Percentiles rank a stretch among this genome's conserved stretches.
Evolutionary conservation across 371 early-diverging fungal genomes (phyloP).

Genomic region (Paraphysoderma sedebokerense): DNA sequence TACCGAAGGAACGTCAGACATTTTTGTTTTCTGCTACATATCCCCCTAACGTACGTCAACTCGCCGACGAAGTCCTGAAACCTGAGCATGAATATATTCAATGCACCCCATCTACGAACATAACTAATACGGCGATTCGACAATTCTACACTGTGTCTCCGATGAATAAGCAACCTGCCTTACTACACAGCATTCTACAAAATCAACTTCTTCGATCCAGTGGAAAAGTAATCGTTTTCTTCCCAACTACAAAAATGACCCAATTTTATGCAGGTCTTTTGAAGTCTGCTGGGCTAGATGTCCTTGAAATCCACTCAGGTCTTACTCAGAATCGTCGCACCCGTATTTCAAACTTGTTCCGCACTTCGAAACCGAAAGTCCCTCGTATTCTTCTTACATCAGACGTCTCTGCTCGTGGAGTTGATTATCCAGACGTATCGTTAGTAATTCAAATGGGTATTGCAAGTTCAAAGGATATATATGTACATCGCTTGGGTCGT

Average conservation of each 20-base stretch:
- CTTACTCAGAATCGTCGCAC: slow-evolving; percentile 54
- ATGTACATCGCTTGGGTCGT: slow-evolving; percentile 95
- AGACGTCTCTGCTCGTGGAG: slow-evolving; percentile 98
- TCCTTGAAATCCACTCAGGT: slow-evolving; percentile 68
- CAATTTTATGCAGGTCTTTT: slow-evolving; percentile 50
- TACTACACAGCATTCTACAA: slow-evolving; percentile 12
- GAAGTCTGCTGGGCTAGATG: slow-evolving; percentile 10
- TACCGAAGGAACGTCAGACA: slow-evolving; percentile 80
- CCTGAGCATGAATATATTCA: slow-evolving; percentile 25
- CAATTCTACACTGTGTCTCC: slow-evolving; percentile 56
- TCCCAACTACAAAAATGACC: slow-evolving; percentile 65
- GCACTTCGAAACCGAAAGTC: slow-evolving; percentile 25
- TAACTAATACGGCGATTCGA: slow-evolving; percentile 62
- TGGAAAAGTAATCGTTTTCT: slow-evolving; percentile 74
- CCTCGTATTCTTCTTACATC: slow-evolving; percentile 88
- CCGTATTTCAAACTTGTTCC: slow-evolving; percentile 53
- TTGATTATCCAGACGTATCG: slow-evolving; percentile 95
- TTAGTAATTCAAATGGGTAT: slow-evolving; percentile 90
- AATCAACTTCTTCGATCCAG: background rate
- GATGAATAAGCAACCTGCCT: slow-evolving; percentile 33
- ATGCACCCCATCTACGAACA: too few relatives aligned
- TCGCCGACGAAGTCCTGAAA: slow-evolving; percentile 53
- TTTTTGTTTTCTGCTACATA: slow-evolving; percentile 97
- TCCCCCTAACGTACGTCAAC: slow-evolving; percentile 53
- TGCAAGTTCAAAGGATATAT: slow-evolving; percentile 78